A percentile compares a stretch with the other conserved stretches of the same genome.
Evolutionary conservation across 2,329 filamentous ascomycete genomes (phyloP).

Genomic region (Botrytis pseudocinerea): DNA sequence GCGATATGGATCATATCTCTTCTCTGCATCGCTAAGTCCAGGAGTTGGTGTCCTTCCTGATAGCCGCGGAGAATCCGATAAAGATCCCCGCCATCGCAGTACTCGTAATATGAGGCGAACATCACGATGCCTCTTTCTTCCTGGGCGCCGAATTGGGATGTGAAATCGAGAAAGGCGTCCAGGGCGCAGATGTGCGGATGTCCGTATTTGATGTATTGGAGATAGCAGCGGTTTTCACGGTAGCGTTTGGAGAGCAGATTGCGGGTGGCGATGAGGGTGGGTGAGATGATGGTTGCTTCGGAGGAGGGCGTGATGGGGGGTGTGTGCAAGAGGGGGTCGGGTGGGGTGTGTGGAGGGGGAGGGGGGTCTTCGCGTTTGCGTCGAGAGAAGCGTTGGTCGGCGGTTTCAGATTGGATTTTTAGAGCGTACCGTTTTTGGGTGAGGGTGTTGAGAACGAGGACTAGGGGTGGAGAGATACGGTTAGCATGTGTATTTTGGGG

Average conservation of each 20-base stretch:
- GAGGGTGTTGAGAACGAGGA: neutral
- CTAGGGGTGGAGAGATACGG: neutral
- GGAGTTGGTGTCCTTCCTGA: neutral
- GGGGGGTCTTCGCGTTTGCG: neutral
- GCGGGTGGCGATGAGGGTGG: rapidly evolving
- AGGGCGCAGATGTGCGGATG: conserved; percentile 12
- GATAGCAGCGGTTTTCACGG: neutral
- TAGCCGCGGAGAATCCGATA: neutral
- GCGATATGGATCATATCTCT: neutral
- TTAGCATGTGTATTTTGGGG: neutral
- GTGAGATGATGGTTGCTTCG: neutral
- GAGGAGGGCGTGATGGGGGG: neutral
- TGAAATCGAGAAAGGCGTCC: conserved; percentile 3
- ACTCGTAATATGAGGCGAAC: neutral
- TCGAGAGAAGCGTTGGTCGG: neutral
- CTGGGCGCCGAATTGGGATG: neutral
- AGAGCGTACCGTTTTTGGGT: neutral
- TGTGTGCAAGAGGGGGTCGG: neutral
- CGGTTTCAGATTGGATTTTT: conserved; percentile 3
- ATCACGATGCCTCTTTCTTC: neutral
- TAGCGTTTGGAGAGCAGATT: neutral
- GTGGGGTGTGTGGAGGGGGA: neutral
- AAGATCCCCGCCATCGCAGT: neutral
- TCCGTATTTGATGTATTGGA: conserved; percentile 1
- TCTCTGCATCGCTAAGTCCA: neutral